phyloP scores from a whole-genome alignment of 75 land plant species.

The Pinus tabuliformis region DNA sequence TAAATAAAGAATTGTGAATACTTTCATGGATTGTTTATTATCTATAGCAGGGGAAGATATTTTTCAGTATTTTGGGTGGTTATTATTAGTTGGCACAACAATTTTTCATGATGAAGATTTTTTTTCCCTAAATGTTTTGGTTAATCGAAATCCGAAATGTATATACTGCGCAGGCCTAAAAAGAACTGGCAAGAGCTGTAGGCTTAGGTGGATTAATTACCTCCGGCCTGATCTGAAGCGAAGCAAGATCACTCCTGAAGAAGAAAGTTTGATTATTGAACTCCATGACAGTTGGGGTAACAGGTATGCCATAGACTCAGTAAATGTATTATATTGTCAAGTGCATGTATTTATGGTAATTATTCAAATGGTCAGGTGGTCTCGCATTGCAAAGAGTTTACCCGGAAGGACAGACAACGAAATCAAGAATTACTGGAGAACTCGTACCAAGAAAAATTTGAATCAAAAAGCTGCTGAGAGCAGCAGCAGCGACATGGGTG shows the following conservation, averaged over 20 bases:
- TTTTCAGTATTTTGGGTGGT: not conserved
- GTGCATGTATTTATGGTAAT: not conserved
- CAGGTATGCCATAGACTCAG: constrained; percentile 4
- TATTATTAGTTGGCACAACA: no score
- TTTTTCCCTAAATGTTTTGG: no score
- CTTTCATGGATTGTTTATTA: not conserved
- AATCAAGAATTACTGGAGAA: constrained; percentile 16
- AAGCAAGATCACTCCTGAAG: constrained; percentile 68
- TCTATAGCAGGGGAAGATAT: not conserved
- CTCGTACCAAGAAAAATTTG: constrained; percentile 1
- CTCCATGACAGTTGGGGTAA: constrained; percentile 83
- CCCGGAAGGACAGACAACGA: constrained; percentile 19
- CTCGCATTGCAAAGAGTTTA: constrained; percentile 11
- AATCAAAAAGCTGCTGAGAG: not conserved
- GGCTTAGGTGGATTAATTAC: constrained; percentile 86
- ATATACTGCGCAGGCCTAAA: constrained; percentile 35
- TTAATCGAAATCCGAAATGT: not conserved
- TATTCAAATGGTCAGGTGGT: constrained; percentile 6
- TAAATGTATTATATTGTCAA: not conserved
- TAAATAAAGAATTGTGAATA: no score
- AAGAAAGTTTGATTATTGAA: constrained; percentile 69
- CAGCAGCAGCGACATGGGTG: not conserved
- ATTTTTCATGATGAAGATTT: no score
- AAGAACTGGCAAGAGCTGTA: constrained; percentile 85
- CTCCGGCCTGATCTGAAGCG: constrained; percentile 79